A percentile compares a stretch with the other conserved stretches of the same genome.
These are phyloP conservation scores for Eimeria maxima DNA, from an alignment of 169 alveolate genomes.

Conservation along the genomic window DNA sequence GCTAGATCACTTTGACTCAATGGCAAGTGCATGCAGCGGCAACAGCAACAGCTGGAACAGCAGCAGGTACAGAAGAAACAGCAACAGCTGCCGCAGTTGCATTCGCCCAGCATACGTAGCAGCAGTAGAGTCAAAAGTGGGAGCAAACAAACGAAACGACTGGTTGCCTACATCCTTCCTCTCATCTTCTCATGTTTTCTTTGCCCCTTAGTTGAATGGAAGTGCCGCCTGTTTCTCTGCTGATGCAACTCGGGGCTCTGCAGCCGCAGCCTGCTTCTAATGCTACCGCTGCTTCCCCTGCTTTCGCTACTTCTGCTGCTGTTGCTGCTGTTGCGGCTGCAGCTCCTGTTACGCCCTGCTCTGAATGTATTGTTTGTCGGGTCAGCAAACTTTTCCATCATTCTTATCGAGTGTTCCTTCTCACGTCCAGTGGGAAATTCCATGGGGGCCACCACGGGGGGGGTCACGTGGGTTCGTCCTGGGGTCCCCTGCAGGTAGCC, in stretches of 20 bases:
- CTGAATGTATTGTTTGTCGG: neutral
- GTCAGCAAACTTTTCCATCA: neutral
- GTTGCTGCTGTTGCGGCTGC: conserved; percentile 29
- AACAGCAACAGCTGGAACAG: neutral
- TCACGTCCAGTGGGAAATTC: neutral
- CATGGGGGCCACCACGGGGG: neutral
- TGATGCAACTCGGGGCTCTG: neutral
- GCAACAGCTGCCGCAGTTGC: conserved; percentile 6
- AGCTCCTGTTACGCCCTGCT: conserved; percentile 13
- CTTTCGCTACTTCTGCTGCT: neutral
- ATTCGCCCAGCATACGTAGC: neutral
- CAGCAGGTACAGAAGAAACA: neutral
- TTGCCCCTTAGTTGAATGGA: neutral
- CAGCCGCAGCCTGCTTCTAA: neutral
- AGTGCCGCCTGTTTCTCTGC: neutral
- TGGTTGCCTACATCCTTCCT: neutral
- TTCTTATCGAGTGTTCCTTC: neutral
- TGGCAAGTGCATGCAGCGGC: neutral
- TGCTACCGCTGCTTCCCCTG: neutral
- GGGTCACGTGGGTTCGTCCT: conserved; percentile 4
- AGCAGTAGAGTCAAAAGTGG: too few relatives aligned
- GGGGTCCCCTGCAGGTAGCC: conserved; percentile 5
- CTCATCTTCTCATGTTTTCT: neutral
- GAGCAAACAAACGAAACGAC: neutral
- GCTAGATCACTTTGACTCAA: too few relatives aligned